Base-by-base conservation (phyloP, 2,329 filamentous ascomycete species). In the Fusarium chuoi region DNA sequence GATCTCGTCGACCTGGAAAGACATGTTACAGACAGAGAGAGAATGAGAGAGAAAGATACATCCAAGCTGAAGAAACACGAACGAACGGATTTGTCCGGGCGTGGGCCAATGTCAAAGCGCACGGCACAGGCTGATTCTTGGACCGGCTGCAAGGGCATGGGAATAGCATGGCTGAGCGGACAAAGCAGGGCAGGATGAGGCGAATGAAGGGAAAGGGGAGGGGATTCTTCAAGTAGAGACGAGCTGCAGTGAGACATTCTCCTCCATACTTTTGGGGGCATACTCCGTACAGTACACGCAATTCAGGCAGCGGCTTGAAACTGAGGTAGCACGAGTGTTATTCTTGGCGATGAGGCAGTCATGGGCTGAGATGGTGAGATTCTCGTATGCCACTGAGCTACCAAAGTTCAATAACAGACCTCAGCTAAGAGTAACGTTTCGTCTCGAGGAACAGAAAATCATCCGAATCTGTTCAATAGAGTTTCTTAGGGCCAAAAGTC, bases 71-170 rank as follows among this genome's bases (percentile, higher is more conserved):
- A 56, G 54, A 55, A 54, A 73, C 64, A 60, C 12, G 38, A 33
- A 22, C n/a, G 24, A 28, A 57, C 39, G 39, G 48, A 39, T 30
- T 56, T 48, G 38, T 38, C 36, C 36, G 59, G 54, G 24, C n/a
- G 17, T 57, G 56, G 51, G 26, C 58, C 57, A 57, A 63, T 45
- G 66, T 69, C 70, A 74, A 71, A 73, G 70, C 70, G 57, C 57
- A 73, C 70, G 70, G 66, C 52, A 74, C 65, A 65, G 65, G 48
- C 54, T 74, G 70, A 65, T 60, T 61, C 46, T 52, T 55, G 57
- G 57, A 51, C 26, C 24, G 42, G 38, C 56, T 67, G 68, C 69
- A 71, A 62, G 68, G 71, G 70, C 65, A 65, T 36, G 12, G 69
- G 41, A 54, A 44, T 56, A 44, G 26, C 45, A 68, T 54, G 35